phyloP scores from a whole-genome alignment of 2,329 filamentous ascomycete genomes.

The Phaeosphaeria sp. region DNA sequence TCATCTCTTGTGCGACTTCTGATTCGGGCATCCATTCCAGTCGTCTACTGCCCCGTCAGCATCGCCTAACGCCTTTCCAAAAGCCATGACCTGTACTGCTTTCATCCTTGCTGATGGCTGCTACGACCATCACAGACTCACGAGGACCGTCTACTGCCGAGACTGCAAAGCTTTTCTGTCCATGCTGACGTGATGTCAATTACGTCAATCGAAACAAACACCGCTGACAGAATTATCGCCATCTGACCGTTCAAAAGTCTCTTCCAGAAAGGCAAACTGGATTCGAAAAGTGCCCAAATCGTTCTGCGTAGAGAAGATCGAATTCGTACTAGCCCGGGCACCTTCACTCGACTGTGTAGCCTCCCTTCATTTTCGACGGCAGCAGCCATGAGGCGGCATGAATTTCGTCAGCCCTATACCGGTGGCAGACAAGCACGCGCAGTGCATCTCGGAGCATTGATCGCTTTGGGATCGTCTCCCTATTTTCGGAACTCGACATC shows the following conservation, averaged over 20 bases:
- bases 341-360: background rate
- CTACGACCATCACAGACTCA: background rate
- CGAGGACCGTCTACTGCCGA: background rate
- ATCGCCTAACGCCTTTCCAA: background rate
- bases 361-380: background rate
- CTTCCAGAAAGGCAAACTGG: background rate
- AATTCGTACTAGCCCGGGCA: background rate
- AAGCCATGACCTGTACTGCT: background rate
- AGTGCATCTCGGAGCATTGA: background rate
- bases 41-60: background rate
- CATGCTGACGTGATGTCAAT: background rate
- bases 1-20: background rate
- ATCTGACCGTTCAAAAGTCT: background rate
- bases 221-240: background rate
- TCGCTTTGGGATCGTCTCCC: background rate
- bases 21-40: background rate
- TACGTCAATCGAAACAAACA: background rate
- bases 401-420: background rate
- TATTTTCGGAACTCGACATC: background rate
- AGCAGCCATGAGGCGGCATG: background rate
- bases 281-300: background rate
- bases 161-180: background rate
- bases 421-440: background rate
- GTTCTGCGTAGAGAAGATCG: background rate
- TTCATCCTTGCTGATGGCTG: background rate